Base-by-base conservation (phyloP, 768 basidiomycete genomes). In the Auriscalpium orientale region DNA sequence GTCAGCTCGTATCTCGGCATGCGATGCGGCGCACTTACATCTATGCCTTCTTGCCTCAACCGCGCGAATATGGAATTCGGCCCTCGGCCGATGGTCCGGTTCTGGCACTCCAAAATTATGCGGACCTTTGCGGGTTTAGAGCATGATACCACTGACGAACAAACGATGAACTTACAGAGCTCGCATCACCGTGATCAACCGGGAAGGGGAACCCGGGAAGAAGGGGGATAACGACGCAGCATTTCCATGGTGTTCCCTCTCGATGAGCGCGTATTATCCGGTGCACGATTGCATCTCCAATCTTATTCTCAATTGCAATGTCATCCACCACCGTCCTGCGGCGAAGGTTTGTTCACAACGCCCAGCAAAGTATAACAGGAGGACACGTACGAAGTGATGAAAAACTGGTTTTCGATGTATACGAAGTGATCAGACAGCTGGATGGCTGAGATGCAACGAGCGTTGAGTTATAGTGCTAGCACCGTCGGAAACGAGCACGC, bases 401-500 rank as follows among this genome's bases (percentile, higher is more conserved):
- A 92, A 66, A 92, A 93, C 67, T 93, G 91, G 62, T 94, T 93
- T 68, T 98, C 95, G 60, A 99, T 97, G 72, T 99, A 99, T 36
- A 99, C 90, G 66, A 98, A 99, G 66, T 97, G 93, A 62, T 98
- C 93, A 22, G 93, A 95, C 65, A 89, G 74, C 65, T 95, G 86
- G 53, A 97, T 97, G 10, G 92, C 92, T 94, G 28, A 28, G 28
- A 28, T 28, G 28, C 28, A 28, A 51, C 4, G 21, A 18, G 21
- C 21, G 13, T 22, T 11, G 37, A 48, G 49, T 43, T 4, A 46
- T 28, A 18, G 43, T 11, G 22, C 13, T 12, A 4, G 7, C 36
- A n/a, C 38, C 21, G 50, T 50, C 18, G 12, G 12, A 16, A 10
- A 51, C 12, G 16, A 6, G 1, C 48, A 15, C 45, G 15, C 36